phyloP scores from a whole-genome alignment of 257 asterid species.

The Solanum pinnatisectum region DNA sequence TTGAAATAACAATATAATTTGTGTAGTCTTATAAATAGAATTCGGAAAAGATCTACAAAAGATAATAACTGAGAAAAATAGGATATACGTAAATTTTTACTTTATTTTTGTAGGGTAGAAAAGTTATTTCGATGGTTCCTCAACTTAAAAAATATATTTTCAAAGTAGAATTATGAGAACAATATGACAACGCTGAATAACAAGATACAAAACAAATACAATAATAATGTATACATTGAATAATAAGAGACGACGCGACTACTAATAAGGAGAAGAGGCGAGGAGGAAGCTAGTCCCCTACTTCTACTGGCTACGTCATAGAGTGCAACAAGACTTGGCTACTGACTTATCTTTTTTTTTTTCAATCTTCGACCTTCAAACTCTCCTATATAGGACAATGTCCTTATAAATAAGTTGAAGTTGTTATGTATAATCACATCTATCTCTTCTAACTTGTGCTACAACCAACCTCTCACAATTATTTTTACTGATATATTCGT shows the following conservation, averaged over 20 bases:
- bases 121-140: not conserved
- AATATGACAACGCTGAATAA: fast-evolving
- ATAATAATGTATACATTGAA: not conserved
- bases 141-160: not conserved
- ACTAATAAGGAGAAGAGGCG: not conserved
- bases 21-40: not conserved
- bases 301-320: not conserved
- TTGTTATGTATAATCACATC: not conserved
- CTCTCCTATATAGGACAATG: fast-evolving
- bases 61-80: not conserved
- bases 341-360: fast-evolving
- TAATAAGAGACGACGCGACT: not conserved
- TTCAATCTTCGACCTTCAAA: not conserved
- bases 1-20: not conserved
- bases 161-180: not conserved
- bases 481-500: not conserved
- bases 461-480: not conserved
- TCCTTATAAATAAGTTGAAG: not conserved
- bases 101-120: not conserved
- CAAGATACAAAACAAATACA: not conserved
- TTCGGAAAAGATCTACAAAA: not conserved
- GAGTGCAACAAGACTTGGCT: not conserved
- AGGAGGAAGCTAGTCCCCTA: not conserved
- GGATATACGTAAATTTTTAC: not conserved
- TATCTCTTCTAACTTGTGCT: not conserved